phyloP scores from a whole-genome alignment of 345 rosid genomes.

The Pseudoturritis turrita region DNA sequence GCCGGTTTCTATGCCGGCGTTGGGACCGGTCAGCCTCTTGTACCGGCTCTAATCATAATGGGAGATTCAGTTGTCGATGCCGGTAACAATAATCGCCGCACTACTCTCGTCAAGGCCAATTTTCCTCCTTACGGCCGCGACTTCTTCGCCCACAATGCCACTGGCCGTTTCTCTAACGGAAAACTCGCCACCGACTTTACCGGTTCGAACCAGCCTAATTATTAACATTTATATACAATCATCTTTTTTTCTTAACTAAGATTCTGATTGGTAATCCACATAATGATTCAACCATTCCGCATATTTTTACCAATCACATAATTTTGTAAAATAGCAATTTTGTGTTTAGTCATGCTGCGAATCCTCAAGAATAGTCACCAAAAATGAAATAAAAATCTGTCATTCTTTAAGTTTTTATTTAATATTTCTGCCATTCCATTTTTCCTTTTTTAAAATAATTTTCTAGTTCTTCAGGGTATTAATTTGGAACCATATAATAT shows the following conservation, averaged over 20 bases:
- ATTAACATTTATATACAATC: neutral
- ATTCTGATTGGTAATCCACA: neutral
- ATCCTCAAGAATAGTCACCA: too few species aligned
- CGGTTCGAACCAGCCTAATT: conserved; percentile 31
- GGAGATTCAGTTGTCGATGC: conserved; percentile 59
- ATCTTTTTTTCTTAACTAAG: neutral
- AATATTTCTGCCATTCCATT: too few species aligned
- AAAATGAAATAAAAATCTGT: too few species aligned
- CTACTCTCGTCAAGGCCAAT: conserved; percentile 48
- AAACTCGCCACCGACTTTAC: conserved; percentile 35
- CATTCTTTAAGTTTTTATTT: too few species aligned
- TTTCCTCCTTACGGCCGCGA: conserved; percentile 60
- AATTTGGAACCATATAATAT: neutral
- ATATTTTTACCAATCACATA: neutral
- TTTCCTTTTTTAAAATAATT: too few species aligned
- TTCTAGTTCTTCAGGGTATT: too few species aligned
- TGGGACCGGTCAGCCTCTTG: conserved; percentile 23
- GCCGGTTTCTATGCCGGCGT: neutral
- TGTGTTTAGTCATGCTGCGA: too few species aligned
- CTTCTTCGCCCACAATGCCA: conserved; percentile 53
- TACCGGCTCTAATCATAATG: conserved; percentile 39
- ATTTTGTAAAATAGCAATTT: too few species aligned
- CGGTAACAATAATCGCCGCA: conserved; percentile 47
- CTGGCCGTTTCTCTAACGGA: conserved; percentile 69
- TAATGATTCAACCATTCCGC: neutral